A percentile compares a stretch with the other conserved stretches of the same genome.
These are phyloP conservation scores for Parachaetomium inaequale DNA, from an alignment of 495 filamentous ascomycete genomes.

Conservation along the genomic window DNA sequence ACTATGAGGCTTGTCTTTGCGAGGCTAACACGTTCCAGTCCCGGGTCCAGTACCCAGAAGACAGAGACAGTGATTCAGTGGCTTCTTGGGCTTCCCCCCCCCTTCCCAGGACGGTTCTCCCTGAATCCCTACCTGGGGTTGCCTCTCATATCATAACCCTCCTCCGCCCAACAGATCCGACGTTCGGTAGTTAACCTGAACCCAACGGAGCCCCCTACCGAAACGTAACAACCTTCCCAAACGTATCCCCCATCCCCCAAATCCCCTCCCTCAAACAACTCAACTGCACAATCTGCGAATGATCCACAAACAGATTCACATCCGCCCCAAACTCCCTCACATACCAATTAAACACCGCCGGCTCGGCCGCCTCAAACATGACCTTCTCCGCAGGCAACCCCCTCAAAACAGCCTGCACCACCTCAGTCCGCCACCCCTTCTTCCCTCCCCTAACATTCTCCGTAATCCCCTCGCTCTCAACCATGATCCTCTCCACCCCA, in stretches of 20 bases:
- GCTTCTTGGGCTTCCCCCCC: too few relatives aligned
- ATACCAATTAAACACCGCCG: constrained; percentile 57
- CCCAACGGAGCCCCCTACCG: background rate
- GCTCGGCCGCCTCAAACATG: constrained; percentile 62
- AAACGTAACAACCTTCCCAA: constrained; percentile 54
- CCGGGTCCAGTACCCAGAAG: too few relatives aligned
- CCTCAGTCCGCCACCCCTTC: constrained; percentile 56
- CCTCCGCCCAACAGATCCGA: too few relatives aligned
- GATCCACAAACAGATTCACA: constrained; percentile 59
- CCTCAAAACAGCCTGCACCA: constrained; percentile 53
- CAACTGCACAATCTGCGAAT: constrained; percentile 59
- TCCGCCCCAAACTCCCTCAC: constrained; percentile 55
- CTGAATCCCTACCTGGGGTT: too few relatives aligned
- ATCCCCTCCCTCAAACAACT: constrained; percentile 52
- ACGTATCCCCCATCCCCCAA: constrained; percentile 55
- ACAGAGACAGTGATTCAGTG: too few relatives aligned
- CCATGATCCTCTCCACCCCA: constrained; percentile 58
- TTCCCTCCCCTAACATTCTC: constrained; percentile 59
- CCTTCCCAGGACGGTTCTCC: too few relatives aligned
- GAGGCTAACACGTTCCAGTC: too few relatives aligned
- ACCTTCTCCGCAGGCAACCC: constrained; percentile 53
- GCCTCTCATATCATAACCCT: too few relatives aligned
- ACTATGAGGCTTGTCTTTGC: too few relatives aligned
- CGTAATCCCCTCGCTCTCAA: constrained; percentile 61
- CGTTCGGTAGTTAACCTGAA: too few relatives aligned